Base-by-base conservation (phyloP, 139 green algal species). In the Tetraselmis striata region DNA sequence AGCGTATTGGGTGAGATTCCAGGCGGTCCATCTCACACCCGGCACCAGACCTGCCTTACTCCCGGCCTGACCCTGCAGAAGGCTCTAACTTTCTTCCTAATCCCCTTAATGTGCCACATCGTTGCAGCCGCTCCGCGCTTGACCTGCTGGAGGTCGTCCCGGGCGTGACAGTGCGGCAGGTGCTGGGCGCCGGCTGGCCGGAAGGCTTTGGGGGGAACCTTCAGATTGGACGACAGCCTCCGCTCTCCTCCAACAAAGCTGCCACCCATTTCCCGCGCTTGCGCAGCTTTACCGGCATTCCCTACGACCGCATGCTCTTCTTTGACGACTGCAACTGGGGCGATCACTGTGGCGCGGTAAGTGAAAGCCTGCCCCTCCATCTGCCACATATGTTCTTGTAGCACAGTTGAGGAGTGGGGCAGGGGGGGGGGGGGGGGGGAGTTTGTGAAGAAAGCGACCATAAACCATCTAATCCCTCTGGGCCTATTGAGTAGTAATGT, bases 281-380 rank as follows among this genome's bases (percentile, higher is more conserved):
- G 29, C 1, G 77, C 22, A 24, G 75, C 28, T 29, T 75, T 24
- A 85, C 81, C 23, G 75, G 75, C 27, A 27, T 85, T 2, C 28
- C 26, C 1, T 85, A 85, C 75, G 30, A 81, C 32, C 24, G n/a
- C 30, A 85, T 85, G 81, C 81, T 85, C 1, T 85, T 85, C 81
- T 85, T 85, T 30, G 81, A 85, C 75, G 81, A 85, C 77, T 83
- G 80, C 67, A 83, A 83, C 29, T 83, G 80, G 80, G 80, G 80
- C 59, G 80, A 83, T 28, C 80, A 83, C 59, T 83, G 80, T 75
- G 80, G n/a, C 28, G 80, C 80, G 80, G 80, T 83, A 18, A 67
- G 45, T 18, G 11, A 67, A 67, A 67, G 18, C 18, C 45, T 67
- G 18, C 18, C 5, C 45, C 5, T 67, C 18, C 45, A 67, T 67